Conservation (phyloP, 306 rosid genomes). For the Vigna trinervia region DNA sequence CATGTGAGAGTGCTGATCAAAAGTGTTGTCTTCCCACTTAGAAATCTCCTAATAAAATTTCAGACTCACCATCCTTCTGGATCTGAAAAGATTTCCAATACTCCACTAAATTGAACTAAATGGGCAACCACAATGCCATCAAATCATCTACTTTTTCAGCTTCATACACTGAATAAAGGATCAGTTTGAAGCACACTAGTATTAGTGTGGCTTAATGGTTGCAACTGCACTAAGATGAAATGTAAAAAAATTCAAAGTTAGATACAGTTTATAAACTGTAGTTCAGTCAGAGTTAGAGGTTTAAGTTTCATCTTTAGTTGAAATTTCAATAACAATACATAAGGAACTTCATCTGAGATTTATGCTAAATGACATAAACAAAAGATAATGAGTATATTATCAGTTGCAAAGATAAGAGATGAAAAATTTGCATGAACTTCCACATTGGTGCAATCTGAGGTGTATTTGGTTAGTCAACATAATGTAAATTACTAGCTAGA, state of each 20-base stretch:
- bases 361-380: not conserved
- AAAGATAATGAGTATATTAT: not conserved
- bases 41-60: not conserved
- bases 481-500: constrained; percentile 3
- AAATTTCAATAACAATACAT: too few relatives aligned
- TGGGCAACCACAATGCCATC: constrained; percentile 14
- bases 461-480: not conserved
- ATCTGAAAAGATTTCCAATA: not conserved
- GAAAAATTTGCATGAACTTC: not conserved
- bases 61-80: not conserved
- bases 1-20: constrained; percentile 7
- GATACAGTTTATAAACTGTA: too few relatives aligned
- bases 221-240: too few relatives aligned
- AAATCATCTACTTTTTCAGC: not conserved
- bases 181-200: not conserved
- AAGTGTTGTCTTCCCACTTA: constrained; percentile 1
- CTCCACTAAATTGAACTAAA: constrained; percentile 9
- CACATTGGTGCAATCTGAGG: not conserved
- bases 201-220: not conserved
- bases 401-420: not conserved
- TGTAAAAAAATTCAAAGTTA: too few relatives aligned
- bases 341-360: not conserved
- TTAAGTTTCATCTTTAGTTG: too few relatives aligned
- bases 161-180: not conserved
- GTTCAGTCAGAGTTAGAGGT: too few relatives aligned